These are phyloP conservation scores for Aspergillus niger DNA, from an alignment of 2,329 filamentous ascomycete genomes.

Conservation along the genomic window DNA sequence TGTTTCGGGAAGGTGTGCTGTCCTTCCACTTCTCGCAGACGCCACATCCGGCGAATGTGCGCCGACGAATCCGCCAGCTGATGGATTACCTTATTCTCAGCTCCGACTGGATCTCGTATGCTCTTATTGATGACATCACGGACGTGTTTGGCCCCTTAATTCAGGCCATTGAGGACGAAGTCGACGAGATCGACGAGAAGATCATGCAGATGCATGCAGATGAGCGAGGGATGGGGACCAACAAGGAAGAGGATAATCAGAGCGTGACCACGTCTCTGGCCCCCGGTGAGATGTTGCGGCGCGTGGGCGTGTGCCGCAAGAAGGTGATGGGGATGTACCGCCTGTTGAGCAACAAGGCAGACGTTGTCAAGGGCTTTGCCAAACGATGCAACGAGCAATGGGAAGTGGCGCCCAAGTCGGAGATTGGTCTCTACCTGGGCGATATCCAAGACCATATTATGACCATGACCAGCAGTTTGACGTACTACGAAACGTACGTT, in stretches of 20 bases:
- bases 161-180: constrained; percentile 89
- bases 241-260: constrained; percentile 40
- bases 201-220: constrained; percentile 78
- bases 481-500: constrained; percentile 91
- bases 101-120: constrained; percentile 98
- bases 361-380: constrained; percentile 98
- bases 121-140: constrained; percentile 96
- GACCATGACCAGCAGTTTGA: constrained; percentile 95
- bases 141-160: constrained; percentile 94
- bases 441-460: constrained; percentile 99
- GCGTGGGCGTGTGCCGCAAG: constrained; percentile 92
- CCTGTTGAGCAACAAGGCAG: constrained; percentile 92
- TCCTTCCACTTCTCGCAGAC: constrained; percentile 98
- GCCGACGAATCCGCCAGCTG: constrained; percentile 86
- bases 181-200: constrained; percentile 92
- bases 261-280: constrained; percentile 46
- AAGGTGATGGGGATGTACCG: constrained; percentile 96
- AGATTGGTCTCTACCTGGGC: constrained; percentile 95
- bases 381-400: constrained; percentile 98
- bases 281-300: constrained; percentile 80
- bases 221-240: constrained; percentile 38
- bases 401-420: constrained; percentile 36
- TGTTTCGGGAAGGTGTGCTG: constrained; percentile 92
- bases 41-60: constrained; percentile 93
- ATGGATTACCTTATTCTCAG: constrained; percentile 91